Percentiles rank a stretch among this genome's conserved stretches.
Evolutionary conservation across 2,329 filamentous ascomycete genomes (phyloP).

Genomic region (Lizonia empirigonia): DNA sequence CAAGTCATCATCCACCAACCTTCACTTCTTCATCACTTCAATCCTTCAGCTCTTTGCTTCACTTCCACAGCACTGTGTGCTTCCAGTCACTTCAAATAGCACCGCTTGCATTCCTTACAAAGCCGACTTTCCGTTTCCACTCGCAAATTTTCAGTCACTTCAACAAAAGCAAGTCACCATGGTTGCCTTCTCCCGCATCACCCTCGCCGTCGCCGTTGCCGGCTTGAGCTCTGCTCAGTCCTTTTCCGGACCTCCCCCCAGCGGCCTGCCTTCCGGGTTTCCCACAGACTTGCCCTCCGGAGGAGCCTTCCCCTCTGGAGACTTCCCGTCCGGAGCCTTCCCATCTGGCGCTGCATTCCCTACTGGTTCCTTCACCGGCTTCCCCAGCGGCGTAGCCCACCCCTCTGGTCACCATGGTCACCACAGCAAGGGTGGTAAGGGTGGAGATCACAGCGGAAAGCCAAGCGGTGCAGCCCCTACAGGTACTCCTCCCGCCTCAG

Average conservation of each 20-base stretch:
- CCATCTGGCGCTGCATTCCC: constrained; percentile 1
- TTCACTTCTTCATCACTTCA: constrained; percentile 11
- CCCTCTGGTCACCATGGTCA: constrained; percentile 5
- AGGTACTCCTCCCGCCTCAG: too few relatives aligned
- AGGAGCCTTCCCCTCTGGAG: too few relatives aligned
- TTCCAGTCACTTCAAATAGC: constrained; percentile 4
- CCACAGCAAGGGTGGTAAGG: neutral
- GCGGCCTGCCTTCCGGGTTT: neutral
- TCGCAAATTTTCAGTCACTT: neutral
- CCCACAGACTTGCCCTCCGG: constrained; percentile 2
- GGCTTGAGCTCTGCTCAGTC: constrained; percentile 14
- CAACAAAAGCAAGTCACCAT: constrained; percentile 6
- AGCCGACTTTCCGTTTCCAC: neutral
- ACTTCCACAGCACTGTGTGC: constrained; percentile 13
- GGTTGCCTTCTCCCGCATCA: constrained; percentile 16
- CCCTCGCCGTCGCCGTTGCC: constrained; percentile 9
- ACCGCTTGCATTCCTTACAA: neutral
- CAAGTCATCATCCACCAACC: constrained; percentile 3
- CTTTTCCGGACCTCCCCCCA: constrained; percentile 1
- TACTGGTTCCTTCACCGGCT: constrained; percentile 1
- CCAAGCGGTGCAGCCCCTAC: constrained; percentile 1
- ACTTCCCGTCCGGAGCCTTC: neutral
- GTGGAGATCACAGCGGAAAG: constrained; percentile 8
- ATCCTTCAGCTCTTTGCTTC: constrained; percentile 5
- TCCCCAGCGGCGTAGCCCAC: constrained; percentile 5